Base-by-base conservation (phyloP, 805 yeast species). In the Saccharomycopsis babjevae region DNA sequence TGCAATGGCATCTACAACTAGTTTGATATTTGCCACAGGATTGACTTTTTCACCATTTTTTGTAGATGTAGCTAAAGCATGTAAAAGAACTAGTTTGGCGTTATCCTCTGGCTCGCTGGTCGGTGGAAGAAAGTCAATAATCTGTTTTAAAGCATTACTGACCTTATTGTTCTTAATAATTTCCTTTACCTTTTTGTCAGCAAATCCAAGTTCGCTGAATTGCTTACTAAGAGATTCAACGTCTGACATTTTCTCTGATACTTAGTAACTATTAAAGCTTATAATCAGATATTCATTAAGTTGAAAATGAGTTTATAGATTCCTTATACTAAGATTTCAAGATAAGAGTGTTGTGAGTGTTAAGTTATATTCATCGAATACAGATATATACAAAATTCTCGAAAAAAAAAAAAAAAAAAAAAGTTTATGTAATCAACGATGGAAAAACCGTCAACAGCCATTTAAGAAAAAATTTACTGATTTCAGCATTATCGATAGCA, bases 81-180 rank as follows among this genome's bases (percentile, higher is more conserved):
- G 97, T 57, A 90, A 75, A 61, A 89, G 77, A 3, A 86, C 78
- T 66, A 85, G 79, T 64, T 79, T 79, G 62, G 84, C 74, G 67
- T 85, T 88, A 64, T 84, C 87, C 66, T 83, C 71, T 54, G 75
- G 69, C 25, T 80, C 75, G 59, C 82, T 83, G n/a, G 15, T 7
- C 11, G 38, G 5, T n/a, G 50, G 30, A 32, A 32, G 34, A 8
- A 52, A 16, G 28, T 70, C 68, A 60, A 88, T 77, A 62, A 91
- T 79, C 42, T 81, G 81, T 36, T 77, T 79, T 58, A 94, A 78
- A 1, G 96, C 82, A 50, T 77, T 76, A 18, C 93, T 81, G 50
- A 92, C 96, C 72, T 92, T 92, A 71, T 85, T 84, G 76, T 94
- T 93, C 72, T 90, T 93, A 61, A 83, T 72, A 61, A 91, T 85